These are phyloP conservation scores for Xerocomus potaroensis DNA, from an alignment of 768 basidiomycete species.

Conservation along the genomic window DNA sequence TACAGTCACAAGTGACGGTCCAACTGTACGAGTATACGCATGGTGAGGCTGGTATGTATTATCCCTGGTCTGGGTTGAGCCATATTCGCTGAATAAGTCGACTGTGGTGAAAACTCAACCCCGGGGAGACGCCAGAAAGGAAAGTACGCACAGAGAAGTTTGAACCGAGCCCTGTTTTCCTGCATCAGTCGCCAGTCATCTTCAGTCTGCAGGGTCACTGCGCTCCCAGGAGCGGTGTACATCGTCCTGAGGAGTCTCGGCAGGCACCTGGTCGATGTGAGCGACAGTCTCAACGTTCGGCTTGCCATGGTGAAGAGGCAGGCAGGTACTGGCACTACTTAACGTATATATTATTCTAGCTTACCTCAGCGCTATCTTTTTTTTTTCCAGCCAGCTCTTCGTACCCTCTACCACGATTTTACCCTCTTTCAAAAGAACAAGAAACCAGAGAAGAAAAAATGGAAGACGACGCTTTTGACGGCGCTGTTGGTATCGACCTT, in stretches of 20 bases:
- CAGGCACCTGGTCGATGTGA: slow-evolving; percentile 22
- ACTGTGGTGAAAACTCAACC: slow-evolving; percentile 37
- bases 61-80: slow-evolving; percentile 69
- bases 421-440: slow-evolving; percentile 28
- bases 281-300: slow-evolving; percentile 19
- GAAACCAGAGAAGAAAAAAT: slow-evolving; percentile 56
- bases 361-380: slow-evolving; percentile 56
- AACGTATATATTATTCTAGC: too few relatives aligned
- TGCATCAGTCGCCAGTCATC: slow-evolving; percentile 68
- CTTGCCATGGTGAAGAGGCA: slow-evolving; percentile 32
- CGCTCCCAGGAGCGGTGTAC: slow-evolving; percentile 28
- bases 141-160: slow-evolving; percentile 47
- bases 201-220: slow-evolving; percentile 38
- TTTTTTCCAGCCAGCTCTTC: slow-evolving; percentile 31
- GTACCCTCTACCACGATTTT: slow-evolving; percentile 32
- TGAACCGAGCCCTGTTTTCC: slow-evolving; percentile 50
- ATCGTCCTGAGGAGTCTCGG: slow-evolving; percentile 24
- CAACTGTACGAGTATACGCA: slow-evolving; percentile 54
- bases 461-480: slow-evolving; percentile 86
- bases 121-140: slow-evolving; percentile 7
- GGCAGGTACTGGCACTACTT: too few relatives aligned
- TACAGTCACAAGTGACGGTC: slow-evolving; percentile 64
- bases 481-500: slow-evolving; percentile 95
- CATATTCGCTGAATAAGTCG: slow-evolving; percentile 60
- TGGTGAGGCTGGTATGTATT: slow-evolving; percentile 75